phyloP scores from a whole-genome alignment of 2,329 filamentous ascomycete species.

The Fusarium sp. region DNA sequence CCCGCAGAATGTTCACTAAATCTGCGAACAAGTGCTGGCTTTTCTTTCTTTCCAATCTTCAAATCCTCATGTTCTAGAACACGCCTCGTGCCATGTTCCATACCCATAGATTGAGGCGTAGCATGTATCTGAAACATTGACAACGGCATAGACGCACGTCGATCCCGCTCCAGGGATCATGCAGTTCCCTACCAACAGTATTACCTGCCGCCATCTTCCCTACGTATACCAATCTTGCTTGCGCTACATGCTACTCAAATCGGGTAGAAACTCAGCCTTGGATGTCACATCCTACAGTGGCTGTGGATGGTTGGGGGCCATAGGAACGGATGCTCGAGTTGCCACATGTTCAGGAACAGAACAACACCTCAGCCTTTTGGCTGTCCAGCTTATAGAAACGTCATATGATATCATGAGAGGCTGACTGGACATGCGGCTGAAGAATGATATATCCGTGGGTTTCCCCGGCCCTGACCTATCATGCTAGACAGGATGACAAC shows the following conservation, averaged over 20 bases:
- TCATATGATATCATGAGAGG: neutral
- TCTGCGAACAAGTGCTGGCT: neutral
- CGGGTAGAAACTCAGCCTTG: neutral
- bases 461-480: too few relatives aligned
- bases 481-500: too few relatives aligned
- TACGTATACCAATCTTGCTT: neutral
- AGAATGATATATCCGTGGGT: neutral
- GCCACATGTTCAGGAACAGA: conserved; percentile 3
- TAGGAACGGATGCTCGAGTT: neutral
- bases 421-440: neutral
- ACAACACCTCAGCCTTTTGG: neutral
- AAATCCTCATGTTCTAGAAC: neutral
- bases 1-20: too few relatives aligned
- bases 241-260: neutral
- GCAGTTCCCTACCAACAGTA: neutral
- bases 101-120: neutral
- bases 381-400: neutral
- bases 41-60: neutral
- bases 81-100: neutral
- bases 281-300: neutral
- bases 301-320: neutral
- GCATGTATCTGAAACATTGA: neutral
- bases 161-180: neutral
- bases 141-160: neutral
- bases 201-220: neutral